A percentile compares a stretch with the other conserved stretches of the same genome.
Conservation (phyloP, 441 rosid species). For the Mallotus repandus region DNA sequence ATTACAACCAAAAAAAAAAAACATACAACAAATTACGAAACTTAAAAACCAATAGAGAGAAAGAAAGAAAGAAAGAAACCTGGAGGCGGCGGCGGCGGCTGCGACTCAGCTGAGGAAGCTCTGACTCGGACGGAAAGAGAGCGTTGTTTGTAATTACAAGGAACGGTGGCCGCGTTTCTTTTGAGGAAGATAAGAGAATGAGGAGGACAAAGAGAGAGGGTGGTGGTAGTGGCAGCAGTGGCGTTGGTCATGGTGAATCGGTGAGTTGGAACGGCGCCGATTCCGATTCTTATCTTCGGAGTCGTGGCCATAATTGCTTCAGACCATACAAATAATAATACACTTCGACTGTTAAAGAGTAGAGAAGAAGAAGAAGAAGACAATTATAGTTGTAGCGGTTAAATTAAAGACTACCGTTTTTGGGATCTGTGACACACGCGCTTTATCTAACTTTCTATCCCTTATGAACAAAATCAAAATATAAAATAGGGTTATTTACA, state of each 20-base stretch:
- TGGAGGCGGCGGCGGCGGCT: constrained; percentile 40
- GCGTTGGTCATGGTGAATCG: constrained; percentile 34
- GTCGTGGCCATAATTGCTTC: constrained; percentile 44
- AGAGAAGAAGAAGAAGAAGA: not conserved
- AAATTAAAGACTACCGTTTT: not conserved
- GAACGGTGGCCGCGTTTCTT: constrained; percentile 19
- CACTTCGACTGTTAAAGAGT: too few relatives aligned
- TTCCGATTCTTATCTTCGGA: constrained; percentile 56
- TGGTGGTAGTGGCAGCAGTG: constrained; percentile 12
- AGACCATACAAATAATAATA: constrained; percentile 45
- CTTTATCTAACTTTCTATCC: not conserved
- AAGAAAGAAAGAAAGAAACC: constrained; percentile 33
- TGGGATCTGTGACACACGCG: not conserved
- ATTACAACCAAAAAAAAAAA: not conserved
- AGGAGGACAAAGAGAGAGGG: constrained; percentile 31
- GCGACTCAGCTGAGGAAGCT: constrained; percentile 54
- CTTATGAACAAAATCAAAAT: too few relatives aligned
- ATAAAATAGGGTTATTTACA: too few relatives aligned
- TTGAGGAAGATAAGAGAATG: constrained; percentile 36
- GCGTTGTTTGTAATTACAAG: constrained; percentile 28
- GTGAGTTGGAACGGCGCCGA: constrained; percentile 42
- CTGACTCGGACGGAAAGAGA: constrained; percentile 42
- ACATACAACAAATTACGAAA: not conserved
- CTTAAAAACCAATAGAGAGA: not conserved
- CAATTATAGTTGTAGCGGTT: not conserved